A percentile compares a stretch with the other conserved stretches of the same genome.
Conservation (phyloP, 2,329 filamentous ascomycete genomes). For the Pseudohalonectria lignicola region DNA sequence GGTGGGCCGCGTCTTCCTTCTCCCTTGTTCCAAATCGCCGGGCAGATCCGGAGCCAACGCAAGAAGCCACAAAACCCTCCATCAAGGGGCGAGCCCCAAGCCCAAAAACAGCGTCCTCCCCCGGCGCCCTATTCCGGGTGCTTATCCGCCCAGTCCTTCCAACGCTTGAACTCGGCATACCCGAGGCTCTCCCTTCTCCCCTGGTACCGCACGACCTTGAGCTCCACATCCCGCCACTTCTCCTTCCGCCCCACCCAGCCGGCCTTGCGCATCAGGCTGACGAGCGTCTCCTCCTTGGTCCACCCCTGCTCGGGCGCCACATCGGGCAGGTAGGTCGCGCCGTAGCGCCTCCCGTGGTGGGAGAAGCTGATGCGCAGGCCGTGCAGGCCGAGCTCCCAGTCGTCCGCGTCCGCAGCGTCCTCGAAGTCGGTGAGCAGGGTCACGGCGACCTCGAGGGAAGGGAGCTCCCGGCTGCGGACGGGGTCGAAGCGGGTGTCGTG, state of each 20-base stretch:
- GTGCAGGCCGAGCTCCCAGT: conserved; percentile 81
- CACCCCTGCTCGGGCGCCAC: conserved; percentile 89
- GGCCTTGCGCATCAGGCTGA: conserved; percentile 87
- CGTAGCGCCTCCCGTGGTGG: conserved; percentile 62
- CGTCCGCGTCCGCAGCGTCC: conserved; percentile 55
- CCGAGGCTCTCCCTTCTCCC: conserved; percentile 64
- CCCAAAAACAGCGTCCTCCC: no score
- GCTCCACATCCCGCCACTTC: conserved; percentile 67
- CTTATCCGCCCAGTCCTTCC: conserved; percentile 59
- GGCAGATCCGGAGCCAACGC: no score
- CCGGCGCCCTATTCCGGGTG: no score
- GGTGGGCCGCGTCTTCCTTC: no score
- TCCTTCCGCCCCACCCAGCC: conserved; percentile 79
- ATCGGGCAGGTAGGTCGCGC: conserved; percentile 79
- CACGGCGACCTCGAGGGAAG: conserved; percentile 52
- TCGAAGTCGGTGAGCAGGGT: conserved; percentile 85
- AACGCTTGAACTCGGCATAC: conserved; percentile 68
- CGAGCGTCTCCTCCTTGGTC: conserved; percentile 83
- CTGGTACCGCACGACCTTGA: conserved; percentile 76
- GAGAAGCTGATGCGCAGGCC: conserved; percentile 79
- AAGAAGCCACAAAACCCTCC: no score
- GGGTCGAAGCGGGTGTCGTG: conserved; percentile 53
- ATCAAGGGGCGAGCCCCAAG: no score
- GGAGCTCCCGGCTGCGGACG: conserved; percentile 41
- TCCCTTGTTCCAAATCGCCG: no score